These are phyloP conservation scores for Lipomyces yamadae DNA, from an alignment of 805 yeast genomes.

Conservation along the genomic window DNA sequence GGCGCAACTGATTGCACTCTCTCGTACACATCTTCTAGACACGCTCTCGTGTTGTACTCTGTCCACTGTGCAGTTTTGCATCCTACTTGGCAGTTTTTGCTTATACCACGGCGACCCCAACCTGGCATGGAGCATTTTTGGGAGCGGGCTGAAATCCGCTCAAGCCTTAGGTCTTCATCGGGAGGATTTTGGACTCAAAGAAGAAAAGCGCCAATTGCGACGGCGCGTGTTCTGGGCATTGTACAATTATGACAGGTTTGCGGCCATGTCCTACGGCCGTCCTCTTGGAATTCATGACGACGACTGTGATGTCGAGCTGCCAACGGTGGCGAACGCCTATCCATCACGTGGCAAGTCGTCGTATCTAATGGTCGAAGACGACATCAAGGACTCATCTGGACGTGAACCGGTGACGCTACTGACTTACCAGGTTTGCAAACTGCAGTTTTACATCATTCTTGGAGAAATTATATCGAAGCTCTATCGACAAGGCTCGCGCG, in stretches of 20 bases:
- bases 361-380: conserved; percentile 17
- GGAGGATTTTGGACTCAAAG: not conserved
- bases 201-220: conserved; percentile 14
- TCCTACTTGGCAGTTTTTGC: conserved; percentile 22
- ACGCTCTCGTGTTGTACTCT: conserved; percentile 26
- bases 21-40: conserved; percentile 24
- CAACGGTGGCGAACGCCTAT: conserved; percentile 10
- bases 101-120: conserved; percentile 25
- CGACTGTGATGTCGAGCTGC: conserved; percentile 26
- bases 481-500: conserved; percentile 18
- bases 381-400: not conserved
- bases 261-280: conserved; percentile 26
- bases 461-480: conserved; percentile 21
- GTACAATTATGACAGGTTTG: conserved; percentile 24
- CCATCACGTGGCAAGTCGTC: conserved; percentile 7
- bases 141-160: conserved; percentile 21
- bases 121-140: conserved; percentile 27
- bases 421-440: conserved; percentile 20
- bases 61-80: conserved; percentile 26
- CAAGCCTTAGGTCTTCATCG: conserved; percentile 28
- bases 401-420: conserved; percentile 9
- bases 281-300: conserved; percentile 22
- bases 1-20: conserved; percentile 17
- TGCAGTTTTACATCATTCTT: conserved; percentile 22
- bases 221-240: conserved; percentile 32